Base-by-base conservation (phyloP, 768 basidiomycete species). In the Gloeostereum incarnatum region DNA sequence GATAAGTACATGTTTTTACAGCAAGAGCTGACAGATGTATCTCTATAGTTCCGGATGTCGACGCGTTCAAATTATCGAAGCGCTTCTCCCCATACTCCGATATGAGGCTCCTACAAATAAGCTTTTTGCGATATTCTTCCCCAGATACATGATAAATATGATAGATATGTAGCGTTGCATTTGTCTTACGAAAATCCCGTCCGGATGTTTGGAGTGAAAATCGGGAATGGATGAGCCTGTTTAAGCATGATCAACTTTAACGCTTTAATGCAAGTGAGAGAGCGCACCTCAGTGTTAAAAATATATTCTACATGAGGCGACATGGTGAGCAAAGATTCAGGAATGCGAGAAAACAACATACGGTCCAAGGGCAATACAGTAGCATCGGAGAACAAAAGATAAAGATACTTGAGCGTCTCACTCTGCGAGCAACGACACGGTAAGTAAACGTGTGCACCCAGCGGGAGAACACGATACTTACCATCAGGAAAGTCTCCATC, bases 401-500 rank as follows among this genome's bases (percentile, higher is more conserved):
- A 96, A 16, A 98, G 67, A 59, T 96, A 96, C 57, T 97, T 92
- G 43, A 92, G 59, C 5, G 88, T 92, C 58, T 91, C 88, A 48
- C 84, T 83, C 88, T 89, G 52, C 24, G 35, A 27, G 36, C 1
- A 22, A 34, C 5, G 11, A n/a, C 20, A 10, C 17, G 14, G 36
- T 22, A 9, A 27, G 31, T 20, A 41, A 36, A 21, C 21, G 16
- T 20, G 14, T 18, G 23, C 30, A 40, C 31, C 7, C 32, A 25
- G 18, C 13, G 16, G 17, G 18, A 36, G 34, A 38, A 40, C 16
- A 26, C 47, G 23, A 6, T 17, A 58, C 78, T 29, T 41, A 86
- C 87, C 69, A 96, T 67, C 59, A 92, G 74, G 63, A 93, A 96
- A 9, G 92, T 92, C 62, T 97, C 92, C 92, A 96, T 94, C 56